Evolutionary conservation across 2,329 filamentous ascomycete genomes (phyloP).

Genomic region (Colletotrichum trifolii): DNA sequence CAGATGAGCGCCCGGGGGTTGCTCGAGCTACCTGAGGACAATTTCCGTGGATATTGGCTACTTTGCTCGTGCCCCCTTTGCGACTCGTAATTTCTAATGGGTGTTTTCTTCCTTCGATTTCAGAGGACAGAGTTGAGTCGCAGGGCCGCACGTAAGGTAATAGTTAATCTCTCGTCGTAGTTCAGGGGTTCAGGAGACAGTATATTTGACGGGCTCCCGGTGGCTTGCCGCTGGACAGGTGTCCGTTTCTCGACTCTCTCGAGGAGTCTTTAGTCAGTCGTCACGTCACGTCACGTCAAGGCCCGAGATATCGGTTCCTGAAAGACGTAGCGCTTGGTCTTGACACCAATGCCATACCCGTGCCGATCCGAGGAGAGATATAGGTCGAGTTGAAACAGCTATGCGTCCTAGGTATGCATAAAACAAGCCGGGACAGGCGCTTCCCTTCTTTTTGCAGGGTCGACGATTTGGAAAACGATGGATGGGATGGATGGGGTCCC

Average conservation of each 20-base stretch:
- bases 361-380: conserved; percentile 14
- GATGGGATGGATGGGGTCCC: conserved; percentile 3
- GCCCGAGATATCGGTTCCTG: too few relatives aligned
- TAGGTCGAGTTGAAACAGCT: conserved; percentile 25
- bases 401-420: conserved; percentile 7
- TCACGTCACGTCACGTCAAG: too few relatives aligned
- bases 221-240: conserved; percentile 4
- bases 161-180: conserved; percentile 21
- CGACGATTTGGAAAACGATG: neutral
- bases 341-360: conserved; percentile 27
- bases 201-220: conserved; percentile 6
- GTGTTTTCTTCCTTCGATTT: neutral
- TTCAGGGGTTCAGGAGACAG: conserved; percentile 22
- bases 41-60: conserved; percentile 32
- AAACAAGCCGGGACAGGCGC: conserved; percentile 31
- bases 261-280: too few relatives aligned
- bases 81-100: conserved; percentile 18
- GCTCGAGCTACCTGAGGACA: conserved; percentile 30
- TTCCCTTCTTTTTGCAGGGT: neutral
- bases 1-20: conserved; percentile 3
- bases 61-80: conserved; percentile 25
- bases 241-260: too few relatives aligned
- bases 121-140: conserved; percentile 7
- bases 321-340: too few relatives aligned
- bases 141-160: conserved; percentile 2